Evolutionary conservation across 148 eudicot genomes (phyloP).

Genomic region (Pharnaceum exiguum): DNA sequence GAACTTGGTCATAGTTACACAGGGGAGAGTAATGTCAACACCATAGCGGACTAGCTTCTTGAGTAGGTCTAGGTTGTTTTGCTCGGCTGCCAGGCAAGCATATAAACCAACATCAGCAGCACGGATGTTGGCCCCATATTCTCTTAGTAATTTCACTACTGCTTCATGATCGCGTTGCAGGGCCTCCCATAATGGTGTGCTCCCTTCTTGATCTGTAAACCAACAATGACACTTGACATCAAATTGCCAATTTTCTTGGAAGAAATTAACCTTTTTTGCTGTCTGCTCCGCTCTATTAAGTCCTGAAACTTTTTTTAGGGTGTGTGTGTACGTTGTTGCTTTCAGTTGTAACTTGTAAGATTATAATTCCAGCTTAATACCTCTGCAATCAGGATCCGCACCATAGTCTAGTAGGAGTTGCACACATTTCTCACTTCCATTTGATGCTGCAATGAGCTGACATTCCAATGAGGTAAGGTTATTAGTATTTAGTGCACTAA

Average conservation of each 20-base stretch:
- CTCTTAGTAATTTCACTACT: constrained; percentile 38
- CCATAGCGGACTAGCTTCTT: constrained; percentile 47
- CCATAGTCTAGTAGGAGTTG: constrained; percentile 51
- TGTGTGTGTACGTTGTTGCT: no score
- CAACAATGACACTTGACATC: no score
- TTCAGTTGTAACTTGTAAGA: no score
- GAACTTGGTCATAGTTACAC: constrained; percentile 29
- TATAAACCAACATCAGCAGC: constrained; percentile 51
- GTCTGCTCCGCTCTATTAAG: no score
- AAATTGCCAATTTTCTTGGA: no score
- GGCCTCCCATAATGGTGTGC: constrained; percentile 86
- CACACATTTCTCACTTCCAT: constrained; percentile 52
- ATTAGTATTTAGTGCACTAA: constrained; percentile 10
- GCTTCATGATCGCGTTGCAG: constrained; percentile 42
- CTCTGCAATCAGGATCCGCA: constrained; percentile 75
- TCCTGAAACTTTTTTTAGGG: no score
- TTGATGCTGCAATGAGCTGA: constrained; percentile 76
- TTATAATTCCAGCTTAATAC: no score
- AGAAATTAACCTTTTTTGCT: no score
- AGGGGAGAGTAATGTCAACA: no score
- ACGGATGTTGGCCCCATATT: constrained; percentile 53
- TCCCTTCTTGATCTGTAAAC: constrained; percentile 80
- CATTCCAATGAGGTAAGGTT: no score
- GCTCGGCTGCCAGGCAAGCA: constrained; percentile 54
- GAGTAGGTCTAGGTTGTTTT: constrained; percentile 47